Percentiles rank a stretch among this genome's conserved stretches.
phyloP scores from a whole-genome alignment of 129 eudicot species.

The Escallonia herrerae region DNA sequence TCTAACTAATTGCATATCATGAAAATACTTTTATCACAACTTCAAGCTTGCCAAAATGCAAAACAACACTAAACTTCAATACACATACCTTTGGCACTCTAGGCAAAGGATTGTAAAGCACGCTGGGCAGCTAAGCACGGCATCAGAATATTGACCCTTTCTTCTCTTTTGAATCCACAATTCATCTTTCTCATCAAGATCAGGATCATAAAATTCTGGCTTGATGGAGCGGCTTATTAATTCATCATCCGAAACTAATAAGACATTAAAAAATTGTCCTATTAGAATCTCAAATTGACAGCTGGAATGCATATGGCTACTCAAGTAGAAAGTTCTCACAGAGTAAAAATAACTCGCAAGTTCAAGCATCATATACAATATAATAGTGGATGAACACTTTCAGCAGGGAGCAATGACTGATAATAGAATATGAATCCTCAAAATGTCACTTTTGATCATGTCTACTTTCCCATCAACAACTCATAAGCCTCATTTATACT shows the following conservation, averaged over 20 bases:
- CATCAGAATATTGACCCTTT: conserved; percentile 72
- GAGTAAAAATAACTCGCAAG: too few relatives aligned
- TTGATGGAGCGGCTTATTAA: conserved; percentile 64
- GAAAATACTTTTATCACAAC: not conserved
- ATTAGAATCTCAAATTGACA: not conserved
- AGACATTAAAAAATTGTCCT: not conserved
- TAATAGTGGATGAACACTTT: too few relatives aligned
- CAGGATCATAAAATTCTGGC: conserved; percentile 88
- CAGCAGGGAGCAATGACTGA: too few relatives aligned
- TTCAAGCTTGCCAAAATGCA: not conserved
- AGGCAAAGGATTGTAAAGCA: conserved; percentile 88
- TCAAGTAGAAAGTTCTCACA: too few relatives aligned
- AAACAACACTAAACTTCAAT: not conserved
- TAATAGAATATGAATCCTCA: too few relatives aligned
- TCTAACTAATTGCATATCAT: not conserved
- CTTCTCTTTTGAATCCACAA: conserved; percentile 74
- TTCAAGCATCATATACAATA: too few relatives aligned
- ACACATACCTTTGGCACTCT: conserved; percentile 77
- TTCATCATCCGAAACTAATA: conserved; percentile 86
- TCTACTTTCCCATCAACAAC: too few relatives aligned
- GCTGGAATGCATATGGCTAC: too few relatives aligned
- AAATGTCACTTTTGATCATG: too few relatives aligned
- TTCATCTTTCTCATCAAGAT: conserved; percentile 75
- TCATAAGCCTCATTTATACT: too few relatives aligned
- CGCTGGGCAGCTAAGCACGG: conserved; percentile 96